Percentiles rank a stretch among this genome's conserved stretches.
Conservation (phyloP, 345 rosid genomes). For the Carallia pectinifolia region DNA sequence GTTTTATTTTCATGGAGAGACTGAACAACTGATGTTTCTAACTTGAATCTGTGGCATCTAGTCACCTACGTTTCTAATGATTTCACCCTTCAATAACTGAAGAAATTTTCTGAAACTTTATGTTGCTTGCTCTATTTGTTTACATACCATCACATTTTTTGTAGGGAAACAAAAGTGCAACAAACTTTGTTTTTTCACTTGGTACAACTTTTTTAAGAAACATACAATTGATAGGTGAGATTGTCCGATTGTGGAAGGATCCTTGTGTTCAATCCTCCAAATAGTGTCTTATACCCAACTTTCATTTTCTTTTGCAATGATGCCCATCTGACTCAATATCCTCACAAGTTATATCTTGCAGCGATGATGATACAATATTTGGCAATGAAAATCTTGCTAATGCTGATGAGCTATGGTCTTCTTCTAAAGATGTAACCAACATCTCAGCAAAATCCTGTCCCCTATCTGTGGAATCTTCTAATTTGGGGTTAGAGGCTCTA, state of each 20-base stretch:
- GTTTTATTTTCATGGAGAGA: neutral
- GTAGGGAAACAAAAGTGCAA: neutral
- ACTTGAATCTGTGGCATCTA: no score
- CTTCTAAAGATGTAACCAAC: constrained; percentile 56
- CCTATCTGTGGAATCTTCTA: constrained; percentile 41
- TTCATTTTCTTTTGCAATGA: constrained; percentile 9
- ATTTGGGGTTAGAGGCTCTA: constrained; percentile 42
- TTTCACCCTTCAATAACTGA: no score
- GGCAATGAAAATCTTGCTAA: constrained; percentile 61
- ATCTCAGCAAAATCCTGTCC: constrained; percentile 54
- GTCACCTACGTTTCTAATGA: no score
- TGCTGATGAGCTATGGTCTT: constrained; percentile 76
- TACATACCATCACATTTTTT: neutral
- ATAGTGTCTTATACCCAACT: neutral
- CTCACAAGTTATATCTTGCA: constrained; percentile 96
- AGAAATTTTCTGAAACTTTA: no score
- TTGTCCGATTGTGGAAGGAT: neutral
- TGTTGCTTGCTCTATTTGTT: no score
- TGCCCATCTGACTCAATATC: constrained; percentile 66
- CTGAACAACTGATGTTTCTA: no score
- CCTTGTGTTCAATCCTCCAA: neutral
- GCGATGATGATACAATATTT: constrained; percentile 85
- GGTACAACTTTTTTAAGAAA: neutral
- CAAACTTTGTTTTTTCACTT: neutral
- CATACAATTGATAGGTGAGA: neutral